Evolutionary conservation across 192 early-diverging fungal genomes (phyloP).

Genomic region (Umbelopsis sp.): DNA sequence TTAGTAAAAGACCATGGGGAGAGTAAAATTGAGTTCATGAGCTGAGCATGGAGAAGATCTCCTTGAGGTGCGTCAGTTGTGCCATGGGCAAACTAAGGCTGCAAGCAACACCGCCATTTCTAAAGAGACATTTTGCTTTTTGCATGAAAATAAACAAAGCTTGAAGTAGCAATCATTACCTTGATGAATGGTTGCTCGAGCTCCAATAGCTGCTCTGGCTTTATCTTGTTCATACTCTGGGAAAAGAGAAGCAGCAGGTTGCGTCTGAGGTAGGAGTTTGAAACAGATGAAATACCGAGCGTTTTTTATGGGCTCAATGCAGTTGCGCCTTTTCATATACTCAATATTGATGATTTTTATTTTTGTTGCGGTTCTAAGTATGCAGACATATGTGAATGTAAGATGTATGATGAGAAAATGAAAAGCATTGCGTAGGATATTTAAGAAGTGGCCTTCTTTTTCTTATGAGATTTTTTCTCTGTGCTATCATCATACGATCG

Average conservation of each 20-base stretch:
- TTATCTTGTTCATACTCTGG: constrained; percentile 66
- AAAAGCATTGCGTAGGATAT: not conserved
- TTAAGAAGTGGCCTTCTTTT: constrained; percentile 45
- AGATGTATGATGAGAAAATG: not conserved
- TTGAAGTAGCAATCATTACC: constrained; percentile 46
- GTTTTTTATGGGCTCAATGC: not conserved
- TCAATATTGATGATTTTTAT: too few species aligned
- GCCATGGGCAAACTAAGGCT: too few species aligned
- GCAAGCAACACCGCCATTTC: not conserved
- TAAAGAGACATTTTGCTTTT: not conserved
- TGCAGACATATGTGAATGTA: not conserved
- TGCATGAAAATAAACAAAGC: too few species aligned
- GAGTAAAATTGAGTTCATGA: too few species aligned
- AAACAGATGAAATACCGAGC: not conserved
- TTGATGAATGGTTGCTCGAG: constrained; percentile 96
- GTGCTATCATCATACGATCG: constrained; percentile 2
- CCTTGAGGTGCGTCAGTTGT: too few species aligned
- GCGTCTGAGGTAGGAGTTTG: constrained; percentile 11
- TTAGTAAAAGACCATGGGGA: too few species aligned
- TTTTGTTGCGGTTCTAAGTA: too few species aligned
- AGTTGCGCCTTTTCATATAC: not conserved
- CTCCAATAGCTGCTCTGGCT: constrained; percentile 78
- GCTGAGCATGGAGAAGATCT: not conserved
- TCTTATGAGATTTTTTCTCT: constrained; percentile 27
- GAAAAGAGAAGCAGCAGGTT: not conserved